Base-by-base conservation (phyloP, 2,329 filamentous ascomycete species). In the Rhynchosporium agropyri region DNA sequence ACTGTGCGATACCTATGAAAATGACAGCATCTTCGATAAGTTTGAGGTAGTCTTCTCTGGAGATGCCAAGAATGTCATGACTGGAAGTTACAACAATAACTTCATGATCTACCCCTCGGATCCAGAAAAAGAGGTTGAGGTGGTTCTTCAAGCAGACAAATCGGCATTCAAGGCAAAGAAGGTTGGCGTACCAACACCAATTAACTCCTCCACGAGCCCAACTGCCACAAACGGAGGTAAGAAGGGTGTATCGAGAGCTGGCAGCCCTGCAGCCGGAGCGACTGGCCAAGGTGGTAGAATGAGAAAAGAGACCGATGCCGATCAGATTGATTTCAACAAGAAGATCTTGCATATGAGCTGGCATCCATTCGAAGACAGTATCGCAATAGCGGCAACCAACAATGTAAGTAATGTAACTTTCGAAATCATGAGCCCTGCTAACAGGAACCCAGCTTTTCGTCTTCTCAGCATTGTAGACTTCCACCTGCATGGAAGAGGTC, bases 261-360 rank as follows among this genome's bases (percentile, higher is more conserved):
- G 89, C 69, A 97, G 93, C 76, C 94, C 95, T 65, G 90, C 90
- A 40, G 88, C 86, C 57, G 87, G 87, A 58, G 82, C 84, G 51
- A 81, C 84, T 60, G 89, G 89, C 50, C 90, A 93, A 74, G 92
- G 92, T 62, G 92, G 95, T 76, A 86, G 95, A 72, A 98, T 99
- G 95, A 89, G 93, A 74, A 98, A 97, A 81, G 95, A 99, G 81
- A 99, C 95, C 59, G 95, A 99, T 78, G 95, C 95, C 63, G 94
- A 99, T 77, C 94, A 98, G 80, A 98, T 98, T 78, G 95, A 99
- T 79, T 99, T 98, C 79, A 98, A 98, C 84, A 99, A 98, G 86
- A 99, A 99, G 86, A 99, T 99, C 73, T 77, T 99, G 75, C 95
- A 99, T 78, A 99, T 99, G 95, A 98, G 94, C 80, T 99, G 95